Conservation (phyloP, 257 asterid genomes). For the Galeopsis tetrahit region DNA sequence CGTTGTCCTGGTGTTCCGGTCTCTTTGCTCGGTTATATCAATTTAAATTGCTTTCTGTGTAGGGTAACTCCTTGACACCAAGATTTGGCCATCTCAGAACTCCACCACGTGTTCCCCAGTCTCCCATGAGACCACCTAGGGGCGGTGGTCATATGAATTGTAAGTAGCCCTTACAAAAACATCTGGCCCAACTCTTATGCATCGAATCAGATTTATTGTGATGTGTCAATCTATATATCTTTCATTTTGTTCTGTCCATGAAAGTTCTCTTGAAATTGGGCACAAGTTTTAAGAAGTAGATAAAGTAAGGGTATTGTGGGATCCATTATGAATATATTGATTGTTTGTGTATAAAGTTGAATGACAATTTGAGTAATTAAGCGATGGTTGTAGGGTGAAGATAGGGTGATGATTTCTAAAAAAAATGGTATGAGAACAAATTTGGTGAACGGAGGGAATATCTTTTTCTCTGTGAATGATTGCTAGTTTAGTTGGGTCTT, state of each 20-base stretch:
- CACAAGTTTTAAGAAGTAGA: too few species aligned
- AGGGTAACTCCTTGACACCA: constrained; percentile 66
- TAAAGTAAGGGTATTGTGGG: too few species aligned
- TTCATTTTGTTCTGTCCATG: neutral
- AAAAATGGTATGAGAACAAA: too few species aligned
- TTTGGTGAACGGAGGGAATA: too few species aligned
- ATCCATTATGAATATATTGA: too few species aligned
- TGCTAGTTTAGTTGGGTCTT: constrained; percentile 15
- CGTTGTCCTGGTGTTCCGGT: constrained; percentile 8
- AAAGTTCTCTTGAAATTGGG: too few species aligned
- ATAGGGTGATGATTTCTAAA: too few species aligned
- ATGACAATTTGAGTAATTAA: too few species aligned
- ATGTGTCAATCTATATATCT: neutral
- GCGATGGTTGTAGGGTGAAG: too few species aligned
- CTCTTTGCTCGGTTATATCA: constrained; percentile 23
- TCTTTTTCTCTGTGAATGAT: neutral
- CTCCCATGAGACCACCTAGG: constrained; percentile 89
- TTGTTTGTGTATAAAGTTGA: too few species aligned
- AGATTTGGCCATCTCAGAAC: constrained; percentile 64
- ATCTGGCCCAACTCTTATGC: neutral
- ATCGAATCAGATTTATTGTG: neutral
- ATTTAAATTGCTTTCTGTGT: constrained; percentile 36
- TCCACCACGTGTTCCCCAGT: constrained; percentile 73
- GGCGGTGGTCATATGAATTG: constrained; percentile 82
- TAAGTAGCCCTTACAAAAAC: constrained; percentile 39